These are phyloP conservation scores for Colletotrichum costaricense DNA, from an alignment of 2,329 filamentous ascomycete genomes.

Conservation along the genomic window DNA sequence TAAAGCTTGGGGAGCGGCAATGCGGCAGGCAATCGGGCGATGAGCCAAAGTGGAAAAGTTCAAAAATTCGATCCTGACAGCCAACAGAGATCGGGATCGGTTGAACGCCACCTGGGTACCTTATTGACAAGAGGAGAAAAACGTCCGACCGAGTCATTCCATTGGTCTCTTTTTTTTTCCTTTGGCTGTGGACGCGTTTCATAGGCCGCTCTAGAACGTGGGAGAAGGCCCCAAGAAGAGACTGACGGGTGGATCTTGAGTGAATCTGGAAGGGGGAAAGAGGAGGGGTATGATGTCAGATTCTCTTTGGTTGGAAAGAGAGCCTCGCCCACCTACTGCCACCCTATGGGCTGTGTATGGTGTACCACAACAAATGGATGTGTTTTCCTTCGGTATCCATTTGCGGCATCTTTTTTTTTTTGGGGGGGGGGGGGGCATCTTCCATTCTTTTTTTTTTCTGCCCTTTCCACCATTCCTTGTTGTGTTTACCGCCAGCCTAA, in stretches of 20 bases:
- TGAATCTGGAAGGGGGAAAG: neutral
- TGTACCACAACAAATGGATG: neutral
- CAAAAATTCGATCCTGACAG: neutral
- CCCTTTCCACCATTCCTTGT: too few species aligned
- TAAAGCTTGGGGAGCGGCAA: neutral
- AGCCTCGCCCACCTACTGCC: neutral
- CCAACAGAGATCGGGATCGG: neutral
- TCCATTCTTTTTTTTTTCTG: neutral
- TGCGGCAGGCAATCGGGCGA: neutral
- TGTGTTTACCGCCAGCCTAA: too few species aligned
- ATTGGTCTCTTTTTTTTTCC: neutral
- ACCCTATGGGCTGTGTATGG: too few species aligned
- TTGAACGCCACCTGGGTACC: too few species aligned
- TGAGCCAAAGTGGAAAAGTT: neutral
- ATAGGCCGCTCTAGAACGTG: neutral
- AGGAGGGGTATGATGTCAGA: slow-evolving; percentile 13
- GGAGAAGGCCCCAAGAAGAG: neutral
- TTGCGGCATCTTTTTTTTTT: too few species aligned
- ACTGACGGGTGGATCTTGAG: neutral
- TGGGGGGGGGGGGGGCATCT: neutral
- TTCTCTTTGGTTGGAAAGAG: neutral
- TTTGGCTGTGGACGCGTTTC: neutral
- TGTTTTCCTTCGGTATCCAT: neutral
- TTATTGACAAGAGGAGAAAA: neutral
- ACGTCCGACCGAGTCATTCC: neutral